Percentiles rank a stretch among this genome's conserved stretches.
Evolutionary conservation across 1,284 basidiomycete genomes (phyloP).

Genomic region (Fistulinella staudtii): DNA sequence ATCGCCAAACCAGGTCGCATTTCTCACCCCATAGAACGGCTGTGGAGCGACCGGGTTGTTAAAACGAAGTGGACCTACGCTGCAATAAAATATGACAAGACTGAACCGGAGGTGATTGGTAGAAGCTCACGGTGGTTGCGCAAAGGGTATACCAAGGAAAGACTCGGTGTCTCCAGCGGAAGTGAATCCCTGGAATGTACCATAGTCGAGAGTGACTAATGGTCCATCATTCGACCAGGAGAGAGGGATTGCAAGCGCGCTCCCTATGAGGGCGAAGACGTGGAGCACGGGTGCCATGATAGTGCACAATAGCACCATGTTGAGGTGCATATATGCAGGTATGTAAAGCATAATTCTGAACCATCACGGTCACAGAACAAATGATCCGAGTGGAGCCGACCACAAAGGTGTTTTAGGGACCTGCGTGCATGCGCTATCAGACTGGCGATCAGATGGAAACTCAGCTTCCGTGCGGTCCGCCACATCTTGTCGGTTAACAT

Average conservation of each 20-base stretch:
- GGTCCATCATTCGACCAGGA: neutral
- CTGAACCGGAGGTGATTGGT: accelerated
- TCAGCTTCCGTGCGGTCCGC: too few species aligned
- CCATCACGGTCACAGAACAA: too few species aligned
- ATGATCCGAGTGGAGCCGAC: too few species aligned
- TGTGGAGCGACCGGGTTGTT: constrained; percentile 9
- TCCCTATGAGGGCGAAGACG: neutral
- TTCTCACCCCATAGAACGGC: constrained; percentile 10
- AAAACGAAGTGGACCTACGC: constrained; percentile 17
- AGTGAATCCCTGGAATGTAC: constrained; percentile 16
- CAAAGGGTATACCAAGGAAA: constrained; percentile 21
- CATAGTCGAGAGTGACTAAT: constrained; percentile 17
- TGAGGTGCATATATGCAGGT: too few species aligned
- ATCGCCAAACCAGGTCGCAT: constrained; percentile 18
- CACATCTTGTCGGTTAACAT: too few species aligned
- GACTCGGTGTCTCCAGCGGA: constrained; percentile 17
- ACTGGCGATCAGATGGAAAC: too few species aligned
- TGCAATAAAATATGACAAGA: neutral
- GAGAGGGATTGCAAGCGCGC: neutral
- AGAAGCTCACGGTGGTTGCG: constrained; percentile 19
- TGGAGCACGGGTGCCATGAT: neutral
- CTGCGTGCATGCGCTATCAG: too few species aligned
- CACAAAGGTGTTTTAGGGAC: too few species aligned
- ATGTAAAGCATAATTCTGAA: too few species aligned
- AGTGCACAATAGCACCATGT: neutral